Base-by-base conservation (phyloP, 441 rosid genomes). In the Pelargonium fulgidum region DNA sequence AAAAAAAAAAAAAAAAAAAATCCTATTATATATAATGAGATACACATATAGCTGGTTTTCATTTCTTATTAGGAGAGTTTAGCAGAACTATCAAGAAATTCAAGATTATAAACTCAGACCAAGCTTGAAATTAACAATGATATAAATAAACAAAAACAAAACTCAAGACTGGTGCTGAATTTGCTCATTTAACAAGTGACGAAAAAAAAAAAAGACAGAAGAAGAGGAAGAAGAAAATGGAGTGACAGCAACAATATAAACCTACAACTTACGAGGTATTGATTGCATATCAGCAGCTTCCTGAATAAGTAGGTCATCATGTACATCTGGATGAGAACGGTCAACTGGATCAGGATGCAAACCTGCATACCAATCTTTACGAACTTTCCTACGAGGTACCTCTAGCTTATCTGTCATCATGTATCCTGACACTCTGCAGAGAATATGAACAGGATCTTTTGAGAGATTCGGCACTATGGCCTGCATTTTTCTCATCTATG, bases 291-390 rank as follows among this genome's bases (percentile, higher is more conserved):
- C 86, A 76, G 81, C 73, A 70, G 97, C 91, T 70, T 92, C 87
- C 70, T 69, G 67, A 64, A 88, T 72, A 72, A 95, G 85, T 69
- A 73, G 76, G 10, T 88, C 86, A 71, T 95, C 98, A 72, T 83
- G 83, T 68, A 92, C 97, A 75, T 95, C 97, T 1, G 98, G 97
- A 83, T 81, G 95, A 65, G 96, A 86, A 68, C 97, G 93, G 81
- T 95, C 99, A 71, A 85, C 98, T 13, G 97, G 95, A 75, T 92
- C 97, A 64, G 86, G 79, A 67, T 87, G 66, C 84, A 95, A 83
- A 67, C 96, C 98, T 65, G 82, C 93, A 80, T 89, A 76, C 99
- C 99, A 95, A 76, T 92, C 82, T 81, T 91, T 95, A 78, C 64
- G 88, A 72, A 87, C 93, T 75, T 76, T 89, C 80, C 97, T 84